Evolutionary conservation across 2,329 filamentous ascomycete species (phyloP), one percentile per base, ranked within the genome.

Genomic region (Eutypella sp.): DNA sequence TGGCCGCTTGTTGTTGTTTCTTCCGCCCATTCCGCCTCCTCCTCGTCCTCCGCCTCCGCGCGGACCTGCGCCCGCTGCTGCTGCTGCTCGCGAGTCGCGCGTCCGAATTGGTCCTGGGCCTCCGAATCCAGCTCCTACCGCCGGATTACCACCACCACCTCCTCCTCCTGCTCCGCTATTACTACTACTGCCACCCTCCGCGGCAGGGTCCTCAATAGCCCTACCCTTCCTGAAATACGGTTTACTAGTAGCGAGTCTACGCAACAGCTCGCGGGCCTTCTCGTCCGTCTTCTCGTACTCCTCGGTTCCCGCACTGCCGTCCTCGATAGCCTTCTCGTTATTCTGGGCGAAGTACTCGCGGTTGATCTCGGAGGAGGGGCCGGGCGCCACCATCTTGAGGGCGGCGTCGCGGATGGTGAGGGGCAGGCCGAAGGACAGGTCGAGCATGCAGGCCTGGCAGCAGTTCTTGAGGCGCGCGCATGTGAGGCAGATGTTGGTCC

Each of bases 371-470:
- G 89, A 95, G 52, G 89, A 81, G 1, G 93, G 93, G 0, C 93
- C 93, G 0, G 93, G 91, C 1, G 92, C 91, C 36, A 97, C 88
- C 87, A 99, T 96, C 74, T 97, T 97, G 52, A 99, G 76, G 5
- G 95, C 93, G 3, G 93, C 93, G 73, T 99, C 93, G 62, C 93
- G 84, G 47, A 99, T 88, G 13, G 91, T 87, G 61, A 99, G 95
- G 10, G 93, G 93, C 23, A 99, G 75, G 20, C 93, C 95, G 62
- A 97, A 99, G 11, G 89, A 92, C 49, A 99, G 73, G 76, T 99
- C 93, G 44, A 99, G 84, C 89, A 97, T 97, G 74, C 93, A 99
- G 70, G 86, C 92, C 73, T 99, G 93, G 63, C 93, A 99, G 73
- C 93, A 97, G 73, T 99, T 99, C 71, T 99, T 99, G 55, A 97